Evolutionary conservation across 257 asterid genomes (phyloP).

Genomic region (Fraxinus quadrangulata): DNA sequence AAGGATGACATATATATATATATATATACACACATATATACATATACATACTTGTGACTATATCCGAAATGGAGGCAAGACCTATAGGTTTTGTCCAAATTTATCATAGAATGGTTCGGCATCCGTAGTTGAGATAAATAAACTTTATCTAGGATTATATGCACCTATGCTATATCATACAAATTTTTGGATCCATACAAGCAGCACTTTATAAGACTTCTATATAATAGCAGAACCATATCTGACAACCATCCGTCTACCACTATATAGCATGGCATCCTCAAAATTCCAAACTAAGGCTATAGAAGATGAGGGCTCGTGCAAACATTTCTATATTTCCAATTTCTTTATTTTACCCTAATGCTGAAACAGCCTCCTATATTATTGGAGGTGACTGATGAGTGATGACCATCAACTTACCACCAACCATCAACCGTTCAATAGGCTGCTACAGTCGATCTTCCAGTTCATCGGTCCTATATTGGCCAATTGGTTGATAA

Average conservation of each 20-base stretch:
- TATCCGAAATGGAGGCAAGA: not conserved
- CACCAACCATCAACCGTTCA: not conserved
- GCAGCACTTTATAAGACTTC: not conserved
- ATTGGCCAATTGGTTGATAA: not conserved
- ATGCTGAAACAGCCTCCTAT: not conserved
- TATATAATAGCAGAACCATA: not conserved
- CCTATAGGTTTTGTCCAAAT: not conserved
- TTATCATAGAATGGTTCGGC: not conserved
- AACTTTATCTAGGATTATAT: not conserved
- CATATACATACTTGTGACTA: not conserved
- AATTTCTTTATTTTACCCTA: not conserved
- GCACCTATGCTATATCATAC: not conserved
- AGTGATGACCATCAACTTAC: not conserved
- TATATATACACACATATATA: too few relatives aligned
- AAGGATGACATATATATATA: not conserved
- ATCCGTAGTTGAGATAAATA: not conserved
- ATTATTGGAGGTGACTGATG: not conserved
- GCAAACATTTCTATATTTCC: not conserved
- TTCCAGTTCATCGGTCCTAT: not conserved
- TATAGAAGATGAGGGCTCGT: not conserved
- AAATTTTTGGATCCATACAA: not conserved
- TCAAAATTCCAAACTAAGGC: not conserved
- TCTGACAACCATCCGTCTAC: not conserved
- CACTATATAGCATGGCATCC: not conserved
- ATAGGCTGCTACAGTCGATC: not conserved